A percentile compares a stretch with the other conserved stretches of the same genome.
These are phyloP conservation scores for Lactuca sativa DNA, from an alignment of 129 eudicot genomes.

Conservation along the genomic window DNA sequence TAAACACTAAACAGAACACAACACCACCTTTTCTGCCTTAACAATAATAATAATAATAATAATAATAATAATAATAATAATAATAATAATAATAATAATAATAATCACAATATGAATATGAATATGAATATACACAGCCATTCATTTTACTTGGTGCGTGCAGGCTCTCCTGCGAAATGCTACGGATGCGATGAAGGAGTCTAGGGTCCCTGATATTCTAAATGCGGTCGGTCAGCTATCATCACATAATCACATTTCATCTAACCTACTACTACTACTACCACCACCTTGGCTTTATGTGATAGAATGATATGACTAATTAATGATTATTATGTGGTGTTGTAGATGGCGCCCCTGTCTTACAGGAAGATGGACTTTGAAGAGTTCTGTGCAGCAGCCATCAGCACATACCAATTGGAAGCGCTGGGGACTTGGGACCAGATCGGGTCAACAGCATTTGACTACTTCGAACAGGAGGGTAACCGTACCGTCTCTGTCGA, in stretches of 20 bases:
- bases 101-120: too few relatives aligned
- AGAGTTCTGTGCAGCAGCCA: constrained; percentile 72
- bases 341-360: constrained; percentile 60
- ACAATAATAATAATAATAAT: too few relatives aligned
- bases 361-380: constrained; percentile 68
- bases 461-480: constrained; percentile 53
- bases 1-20: constrained; percentile 6
- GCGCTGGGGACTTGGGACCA: constrained; percentile 61
- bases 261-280: too few relatives aligned
- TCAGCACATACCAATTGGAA: constrained; percentile 65
- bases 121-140: too few relatives aligned
- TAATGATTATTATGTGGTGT: neutral
- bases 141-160: neutral
- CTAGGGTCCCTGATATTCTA: constrained; percentile 66
- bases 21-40: too few relatives aligned
- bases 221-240: constrained; percentile 46
- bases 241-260: neutral
- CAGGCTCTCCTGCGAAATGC: constrained; percentile 68
- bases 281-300: neutral
- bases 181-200: constrained; percentile 76
- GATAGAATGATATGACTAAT: neutral
- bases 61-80: too few relatives aligned
- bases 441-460: constrained; percentile 54
- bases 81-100: too few relatives aligned
- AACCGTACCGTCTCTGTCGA: constrained; percentile 53